Percentiles rank a stretch among this genome's conserved stretches.
These are phyloP conservation scores for Vigna nakashimae DNA, from an alignment of 306 rosid species.

Conservation along the genomic window DNA sequence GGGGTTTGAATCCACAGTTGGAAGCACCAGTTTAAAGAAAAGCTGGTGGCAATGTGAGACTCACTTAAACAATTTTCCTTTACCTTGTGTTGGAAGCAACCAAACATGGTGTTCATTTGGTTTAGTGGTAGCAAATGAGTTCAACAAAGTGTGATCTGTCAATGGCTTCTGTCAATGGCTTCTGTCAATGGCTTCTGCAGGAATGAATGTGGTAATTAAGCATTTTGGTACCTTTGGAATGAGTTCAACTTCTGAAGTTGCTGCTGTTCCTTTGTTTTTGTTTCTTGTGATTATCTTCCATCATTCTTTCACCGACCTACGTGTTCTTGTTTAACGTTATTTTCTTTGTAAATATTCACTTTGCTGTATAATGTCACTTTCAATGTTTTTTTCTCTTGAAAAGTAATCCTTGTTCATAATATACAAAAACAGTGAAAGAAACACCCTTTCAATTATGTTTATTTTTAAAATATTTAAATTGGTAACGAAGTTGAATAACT, in stretches of 20 bases:
- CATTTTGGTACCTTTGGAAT: conserved; percentile 9
- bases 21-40: conserved; percentile 38
- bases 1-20: conserved; percentile 27
- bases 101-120: conserved; percentile 25
- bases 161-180: background rate
- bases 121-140: conserved; percentile 30
- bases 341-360: conserved; percentile 41
- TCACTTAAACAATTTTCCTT: background rate
- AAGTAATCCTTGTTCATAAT: background rate
- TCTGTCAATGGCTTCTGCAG: background rate
- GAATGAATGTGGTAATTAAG: conserved; percentile 20
- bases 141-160: background rate
- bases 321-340: background rate
- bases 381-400: too few species aligned
- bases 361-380: background rate
- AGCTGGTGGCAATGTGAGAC: conserved; percentile 31
- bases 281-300: background rate
- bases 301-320: background rate
- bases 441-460: too few species aligned
- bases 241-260: conserved; percentile 25
- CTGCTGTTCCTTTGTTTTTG: conserved; percentile 8
- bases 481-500: too few species aligned
- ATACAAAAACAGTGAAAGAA: too few species aligned
- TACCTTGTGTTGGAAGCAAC: conserved; percentile 13
- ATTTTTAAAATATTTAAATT: too few species aligned